Base-by-base conservation (phyloP, 2,329 filamentous ascomycete species). In the Pyrenophora graminea region DNA sequence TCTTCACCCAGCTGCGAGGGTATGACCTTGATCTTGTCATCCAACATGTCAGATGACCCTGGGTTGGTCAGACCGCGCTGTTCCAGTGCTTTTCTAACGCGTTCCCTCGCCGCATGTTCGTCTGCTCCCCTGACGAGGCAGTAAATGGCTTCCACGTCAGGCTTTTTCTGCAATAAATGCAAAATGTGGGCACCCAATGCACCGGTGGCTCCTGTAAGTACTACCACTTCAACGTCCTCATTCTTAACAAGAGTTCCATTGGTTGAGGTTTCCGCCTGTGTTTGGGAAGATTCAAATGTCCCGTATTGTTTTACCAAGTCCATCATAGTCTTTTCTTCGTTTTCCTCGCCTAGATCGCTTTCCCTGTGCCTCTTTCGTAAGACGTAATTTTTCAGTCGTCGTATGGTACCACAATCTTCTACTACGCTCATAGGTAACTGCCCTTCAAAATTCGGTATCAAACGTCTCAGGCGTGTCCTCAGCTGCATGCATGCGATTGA, bases 401-500 rank as follows among this genome's bases (percentile, higher is more conserved):
- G 57, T n/a, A 85, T 70, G 2, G 77, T 84, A 1, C 82, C 81
- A 48, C 79, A 79, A 51, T 87, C 82, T 56, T 86, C 85, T 0
- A 87, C 78, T 1, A 86, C 65, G 50, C 83, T 86, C 52, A 81
- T 72, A 0, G 84, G 82, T 1, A 86, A 62, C 0, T 69, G 61
- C 23, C 62, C 55, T n/a, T 67, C 45, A 34, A 57, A 61, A 7
- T 66, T 45, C 1, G 72, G 71, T n/a, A 77, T 58, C 5, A 79
- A 57, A 36, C 61, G 59, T 27, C 63, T 64, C 8, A 78, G 56
- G 9, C 67, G 66, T 30, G 67, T 65, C 13, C 80, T 70, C 17
- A 86, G 77, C 47, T 80, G 80, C 52, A 84, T 79, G 45, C 79
- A 81, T 0, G 79, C 77, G 2, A 83, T 79, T 0, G 85, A 88